These are phyloP conservation scores for Gautieria morchelliformis DNA, from an alignment of 768 basidiomycete species.

Conservation along the genomic window DNA sequence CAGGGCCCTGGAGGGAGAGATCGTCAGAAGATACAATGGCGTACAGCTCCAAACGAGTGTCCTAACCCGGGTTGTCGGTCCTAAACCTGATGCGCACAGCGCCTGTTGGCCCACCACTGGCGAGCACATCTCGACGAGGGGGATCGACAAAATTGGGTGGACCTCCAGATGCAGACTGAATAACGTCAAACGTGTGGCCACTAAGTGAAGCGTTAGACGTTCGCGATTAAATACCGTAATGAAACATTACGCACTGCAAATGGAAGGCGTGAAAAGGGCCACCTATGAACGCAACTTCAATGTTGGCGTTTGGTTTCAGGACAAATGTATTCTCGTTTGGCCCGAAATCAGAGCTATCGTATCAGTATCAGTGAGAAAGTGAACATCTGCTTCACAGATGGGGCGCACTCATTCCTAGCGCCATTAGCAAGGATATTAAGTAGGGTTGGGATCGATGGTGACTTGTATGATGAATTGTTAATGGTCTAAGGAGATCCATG, in stretches of 20 bases:
- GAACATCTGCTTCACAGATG: too few relatives aligned
- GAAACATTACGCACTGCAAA: slow-evolving; percentile 1
- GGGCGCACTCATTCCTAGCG: background rate
- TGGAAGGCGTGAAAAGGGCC: slow-evolving; percentile 3
- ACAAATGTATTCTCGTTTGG: slow-evolving; percentile 4
- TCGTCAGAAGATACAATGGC: too few relatives aligned
- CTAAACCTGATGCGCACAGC: slow-evolving; percentile 39
- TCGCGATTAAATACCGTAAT: background rate
- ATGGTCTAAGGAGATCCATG: background rate
- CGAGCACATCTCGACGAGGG: slow-evolving; percentile 6
- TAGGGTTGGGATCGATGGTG: slow-evolving; percentile 1
- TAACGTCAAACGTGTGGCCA: slow-evolving; percentile 23
- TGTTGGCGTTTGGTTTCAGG: background rate
- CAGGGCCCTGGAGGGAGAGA: background rate
- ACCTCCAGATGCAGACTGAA: slow-evolving; percentile 23
- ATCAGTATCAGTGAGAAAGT: background rate
- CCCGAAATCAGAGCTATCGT: background rate
- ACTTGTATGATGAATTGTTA: background rate
- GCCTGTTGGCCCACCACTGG: slow-evolving; percentile 13
- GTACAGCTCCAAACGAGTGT: too few relatives aligned
- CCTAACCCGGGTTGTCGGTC: slow-evolving; percentile 41
- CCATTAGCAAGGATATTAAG: slow-evolving; percentile 6
- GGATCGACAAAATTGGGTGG: slow-evolving; percentile 29
- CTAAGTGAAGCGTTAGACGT: background rate
- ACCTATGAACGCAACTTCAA: slow-evolving; percentile 5